A percentile compares a stretch with the other conserved stretches of the same genome.
Evolutionary conservation across 2,329 filamentous ascomycete species (phyloP).

Genomic region (Didymosphaeria variabile): DNA sequence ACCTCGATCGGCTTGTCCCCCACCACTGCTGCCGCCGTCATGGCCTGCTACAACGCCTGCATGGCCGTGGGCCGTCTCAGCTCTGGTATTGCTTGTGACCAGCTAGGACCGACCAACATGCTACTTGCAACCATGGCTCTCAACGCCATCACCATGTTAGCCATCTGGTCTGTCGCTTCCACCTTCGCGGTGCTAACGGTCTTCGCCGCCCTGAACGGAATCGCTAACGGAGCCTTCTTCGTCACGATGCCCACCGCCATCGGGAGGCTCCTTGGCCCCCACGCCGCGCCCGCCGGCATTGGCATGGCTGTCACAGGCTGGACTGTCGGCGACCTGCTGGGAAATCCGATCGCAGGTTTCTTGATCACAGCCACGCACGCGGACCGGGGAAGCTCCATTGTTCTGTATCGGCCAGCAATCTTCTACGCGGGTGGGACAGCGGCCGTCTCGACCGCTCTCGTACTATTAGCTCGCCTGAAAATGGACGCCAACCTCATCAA

Average conservation of each 20-base stretch:
- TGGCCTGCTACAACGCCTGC: slow-evolving; percentile 13
- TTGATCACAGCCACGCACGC: slow-evolving; percentile 10
- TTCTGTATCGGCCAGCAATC: slow-evolving; percentile 11
- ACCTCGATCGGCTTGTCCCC: slow-evolving; percentile 9
- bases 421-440: slow-evolving; percentile 12
- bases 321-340: slow-evolving; percentile 9
- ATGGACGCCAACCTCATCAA: slow-evolving; percentile 11
- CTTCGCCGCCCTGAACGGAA: slow-evolving; percentile 11
- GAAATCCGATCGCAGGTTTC: slow-evolving; percentile 9
- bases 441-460: slow-evolving; percentile 8
- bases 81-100: slow-evolving; percentile 12
- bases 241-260: slow-evolving; percentile 13
- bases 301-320: slow-evolving; percentile 11
- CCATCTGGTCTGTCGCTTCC: slow-evolving; percentile 12
- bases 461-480: slow-evolving; percentile 9
- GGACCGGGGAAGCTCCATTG: slow-evolving; percentile 9
- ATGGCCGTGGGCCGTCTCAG: slow-evolving; percentile 12
- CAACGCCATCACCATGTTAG: slow-evolving; percentile 13
- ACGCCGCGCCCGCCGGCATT: slow-evolving; percentile 6
- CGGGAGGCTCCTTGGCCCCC: slow-evolving; percentile 9
- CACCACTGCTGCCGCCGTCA: slow-evolving; percentile 10
- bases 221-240: slow-evolving; percentile 12
- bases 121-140: slow-evolving; percentile 11
- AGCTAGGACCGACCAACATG: slow-evolving; percentile 11
- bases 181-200: slow-evolving; percentile 5